Evolutionary conservation across 2,329 filamentous ascomycete species (phyloP), one percentile per base, ranked within the genome.

Genomic region (Penicillium sp.): DNA sequence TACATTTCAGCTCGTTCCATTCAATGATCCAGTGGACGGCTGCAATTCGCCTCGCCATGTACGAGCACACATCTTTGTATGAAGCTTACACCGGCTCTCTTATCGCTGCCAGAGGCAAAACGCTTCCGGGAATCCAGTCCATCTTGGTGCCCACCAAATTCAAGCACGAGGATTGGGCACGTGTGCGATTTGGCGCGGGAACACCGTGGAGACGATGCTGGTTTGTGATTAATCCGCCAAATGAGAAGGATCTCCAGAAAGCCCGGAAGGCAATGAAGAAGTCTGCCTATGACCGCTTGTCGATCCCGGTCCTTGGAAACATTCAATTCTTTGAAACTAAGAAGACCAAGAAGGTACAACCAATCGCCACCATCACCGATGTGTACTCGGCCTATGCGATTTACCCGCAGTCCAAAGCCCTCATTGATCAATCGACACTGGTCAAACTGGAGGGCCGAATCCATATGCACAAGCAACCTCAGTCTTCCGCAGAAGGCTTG

Each of bases 241-340:
- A 95, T 65, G 92, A 97, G 75, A 99, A 97, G 76, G 90, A 95
- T 64, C 86, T 85, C 60, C 84, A 87, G 61, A 96, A 90, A 70
- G 77, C 87, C 49, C 88, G 93, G 68, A 97, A 96, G 71, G 83
- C 87, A 26, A 70, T 88, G 66, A 88, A 87, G 74, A 85, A 86
- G 58, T 92, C 88, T 6, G 83, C 88, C 0, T 96, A 97, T 69
- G 89, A 95, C 64, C 85, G 89, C 28, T 82, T 84, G 0, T 79
- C 81, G 34, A 85, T 87, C 1, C 63, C 86, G 0, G 78, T 95
- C 28, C 95, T 90, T 67, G 94, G 94, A 23, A 85, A 90, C 64
- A 90, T 99, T 75, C 95, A 90, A 65, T 97, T 99, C 70, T 99
- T 95, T 74, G 92, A 96, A 60, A 86, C 87, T 6, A 95, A 93